Evolutionary conservation across 2,329 filamentous ascomycete genomes (phyloP).

Genomic region (Xylariaceae sp.): DNA sequence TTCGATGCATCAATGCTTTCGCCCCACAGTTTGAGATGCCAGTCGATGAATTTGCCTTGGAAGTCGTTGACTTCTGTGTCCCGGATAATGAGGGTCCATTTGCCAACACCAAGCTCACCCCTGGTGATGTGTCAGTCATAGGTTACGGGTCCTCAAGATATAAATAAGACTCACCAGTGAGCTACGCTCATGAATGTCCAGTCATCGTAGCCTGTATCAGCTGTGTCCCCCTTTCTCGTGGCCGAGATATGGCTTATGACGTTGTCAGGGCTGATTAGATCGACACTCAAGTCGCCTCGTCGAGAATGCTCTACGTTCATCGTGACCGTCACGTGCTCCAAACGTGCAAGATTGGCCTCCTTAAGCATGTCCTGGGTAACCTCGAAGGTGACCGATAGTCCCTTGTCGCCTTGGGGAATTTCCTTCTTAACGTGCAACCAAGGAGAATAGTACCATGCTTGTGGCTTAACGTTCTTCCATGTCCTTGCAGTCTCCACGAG

Average conservation of each 20-base stretch:
- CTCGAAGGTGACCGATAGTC: conserved; percentile 74
- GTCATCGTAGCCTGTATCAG: conserved; percentile 71
- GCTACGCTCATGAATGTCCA: conserved; percentile 99
- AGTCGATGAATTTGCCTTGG: conserved; percentile 79
- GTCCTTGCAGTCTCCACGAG: conserved; percentile 81
- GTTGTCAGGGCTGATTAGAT: conserved; percentile 79
- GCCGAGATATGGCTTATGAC: conserved; percentile 81
- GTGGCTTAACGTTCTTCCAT: conserved; percentile 87
- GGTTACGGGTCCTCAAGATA: background rate
- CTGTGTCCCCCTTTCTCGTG: conserved; percentile 65
- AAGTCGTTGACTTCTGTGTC: conserved; percentile 76
- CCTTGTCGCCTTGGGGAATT: conserved; percentile 81
- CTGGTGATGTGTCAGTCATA: conserved; percentile 42
- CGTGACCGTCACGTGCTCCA: conserved; percentile 95
- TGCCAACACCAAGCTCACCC: conserved; percentile 84
- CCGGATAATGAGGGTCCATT: conserved; percentile 86
- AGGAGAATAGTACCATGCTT: conserved; percentile 90
- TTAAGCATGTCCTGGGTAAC: conserved; percentile 78
- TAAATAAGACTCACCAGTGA: conserved; percentile 66
- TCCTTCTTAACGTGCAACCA: conserved; percentile 85
- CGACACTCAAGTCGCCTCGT: conserved; percentile 88
- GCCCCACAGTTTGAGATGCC: conserved; percentile 92
- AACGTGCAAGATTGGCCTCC: conserved; percentile 73
- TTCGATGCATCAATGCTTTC: conserved; percentile 74
- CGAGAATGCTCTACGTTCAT: conserved; percentile 92